Evolutionary conservation across 768 basidiomycete genomes (phyloP), one percentile per base, ranked within the genome.

Genomic region (Udeniomyces megalosporus): DNA sequence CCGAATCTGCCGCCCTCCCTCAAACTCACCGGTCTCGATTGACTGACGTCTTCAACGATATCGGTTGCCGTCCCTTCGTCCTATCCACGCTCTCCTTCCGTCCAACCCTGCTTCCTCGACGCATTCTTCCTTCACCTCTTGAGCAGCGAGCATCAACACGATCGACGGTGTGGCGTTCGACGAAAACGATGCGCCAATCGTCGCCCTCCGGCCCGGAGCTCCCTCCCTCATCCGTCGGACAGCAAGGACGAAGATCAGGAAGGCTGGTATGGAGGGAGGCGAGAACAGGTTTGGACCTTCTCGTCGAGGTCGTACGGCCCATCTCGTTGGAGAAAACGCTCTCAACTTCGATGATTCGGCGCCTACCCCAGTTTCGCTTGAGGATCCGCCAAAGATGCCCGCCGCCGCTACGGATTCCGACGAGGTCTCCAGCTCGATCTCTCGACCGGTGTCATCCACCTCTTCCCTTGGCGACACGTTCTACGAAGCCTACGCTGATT

Each of bases 211-310:
- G 28, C 89, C 88, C 1, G 87, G 87, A 7, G 86, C 84, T 1
- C 58, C 55, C 8, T 63, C 63, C 72, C 89, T 91, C 68, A 79
- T 99, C 14, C 85, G 90, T 24, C 85, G 95, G 42, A 82, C 90
- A 11, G 90, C 90, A 4, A 82, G 93, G 15, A 99, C 95, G 0
- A 91, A 90, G 77, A 95, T 97, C 68, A 84, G 93, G 38, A 99
- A 97, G 75, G 78, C 83, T 15, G 80, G 81, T 5, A 72, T 84
- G 6, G 78, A 80, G 15, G 86, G 82, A 26, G 88, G 86, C 73
- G 86, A 86, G 1, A 88, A 88, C 78, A 84, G 89, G 12, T 92
- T 92, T 74, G 75, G 74, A 5, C 73, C 76, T 8, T 73, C 77
- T 4, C 75, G 80, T 48, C 73, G 72, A 79, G 79, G 80, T 42